phyloP scores from a whole-genome alignment of 441 rosid genomes.

The Adansonia madagascariensis region DNA sequence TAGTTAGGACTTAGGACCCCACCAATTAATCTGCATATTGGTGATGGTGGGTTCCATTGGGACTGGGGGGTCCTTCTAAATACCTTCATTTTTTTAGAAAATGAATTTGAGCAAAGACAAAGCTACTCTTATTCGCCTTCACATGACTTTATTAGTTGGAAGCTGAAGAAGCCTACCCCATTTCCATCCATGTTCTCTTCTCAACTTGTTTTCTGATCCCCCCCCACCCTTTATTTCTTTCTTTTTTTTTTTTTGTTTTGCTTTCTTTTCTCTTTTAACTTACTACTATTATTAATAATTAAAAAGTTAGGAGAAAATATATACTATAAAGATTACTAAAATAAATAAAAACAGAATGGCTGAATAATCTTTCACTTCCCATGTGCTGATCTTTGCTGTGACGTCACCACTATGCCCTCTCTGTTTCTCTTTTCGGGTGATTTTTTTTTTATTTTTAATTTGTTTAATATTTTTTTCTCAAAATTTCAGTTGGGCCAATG shows the following conservation, averaged over 20 bases:
- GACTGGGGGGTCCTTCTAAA: slow-evolving; percentile 9
- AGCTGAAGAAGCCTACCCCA: slow-evolving; percentile 11
- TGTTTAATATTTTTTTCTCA: no score
- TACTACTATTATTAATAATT: no score
- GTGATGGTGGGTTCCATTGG: slow-evolving; percentile 21
- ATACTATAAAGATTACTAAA: background rate
- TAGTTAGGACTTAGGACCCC: no score
- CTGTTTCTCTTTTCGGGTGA: background rate
- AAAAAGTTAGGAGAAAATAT: background rate
- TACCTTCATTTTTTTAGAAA: background rate
- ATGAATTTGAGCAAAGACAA: slow-evolving; percentile 23
- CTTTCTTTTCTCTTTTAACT: slow-evolving; percentile 21
- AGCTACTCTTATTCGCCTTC: slow-evolving; percentile 28
- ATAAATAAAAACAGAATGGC: slow-evolving; percentile 13
- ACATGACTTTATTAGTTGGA: slow-evolving; percentile 59
- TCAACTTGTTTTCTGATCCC: slow-evolving; percentile 20
- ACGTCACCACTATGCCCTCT: background rate
- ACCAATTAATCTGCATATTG: slow-evolving; percentile 26
- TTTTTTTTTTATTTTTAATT: background rate
- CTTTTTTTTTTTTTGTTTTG: no score
- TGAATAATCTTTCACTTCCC: slow-evolving; percentile 34
- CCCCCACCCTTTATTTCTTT: slow-evolving; percentile 15
- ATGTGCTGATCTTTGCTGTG: background rate
- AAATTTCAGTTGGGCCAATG: background rate
- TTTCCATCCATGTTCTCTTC: no score